Base-by-base conservation (phyloP, 2,329 filamentous ascomycete genomes). In the Pseudogymnoascus sp. region DNA sequence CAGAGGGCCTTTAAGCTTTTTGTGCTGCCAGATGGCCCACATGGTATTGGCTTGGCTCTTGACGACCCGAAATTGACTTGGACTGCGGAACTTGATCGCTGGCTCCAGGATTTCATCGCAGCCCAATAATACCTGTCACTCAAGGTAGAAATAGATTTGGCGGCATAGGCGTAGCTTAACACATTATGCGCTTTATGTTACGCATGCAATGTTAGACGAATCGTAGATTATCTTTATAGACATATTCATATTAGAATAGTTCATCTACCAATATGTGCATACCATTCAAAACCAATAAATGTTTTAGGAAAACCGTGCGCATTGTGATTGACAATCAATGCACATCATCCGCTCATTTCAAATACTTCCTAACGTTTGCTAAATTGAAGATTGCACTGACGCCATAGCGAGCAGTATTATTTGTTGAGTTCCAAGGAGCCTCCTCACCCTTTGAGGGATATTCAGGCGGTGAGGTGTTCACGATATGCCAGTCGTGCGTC, bases 1-100 rank as follows among this genome's bases (percentile, higher is more conserved):
- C 39, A 61, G 7, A 58, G 69, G 14, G 66, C 68, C 3, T 70
- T 70, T 38, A 60, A 69, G 59, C 39, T 71, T 6, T 61, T 71
- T n/a, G 59, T 73, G n/a, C 62, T 71, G 10, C 70, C 72, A 0
- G 66, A 70, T 26, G 71, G 71, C 2, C 66, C 66, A 7, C 72
- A 73, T 33, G 72, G 72, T 3, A 21, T 71, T 6, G 70, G 68
- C 1, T 59, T 72, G 12, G 70, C 68, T 2, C 55, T 72, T 0
- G 68, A 65, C 4, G 67, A 72, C 14, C 64, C 65, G 3, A 61
- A 64, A 61, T 60, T 65, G 4, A 66, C 60, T 41, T 73, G 71
- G 71, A 71, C 68, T 11, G 62, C 62, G 1, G 70, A 72, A 61
- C 61, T 73, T 7, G 69, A 69, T 31, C 64, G 69, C 21, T 73